These are phyloP conservation scores for Phyllosticta citribraziliensis DNA, from an alignment of 2,329 filamentous ascomycete species.

Conservation along the genomic window DNA sequence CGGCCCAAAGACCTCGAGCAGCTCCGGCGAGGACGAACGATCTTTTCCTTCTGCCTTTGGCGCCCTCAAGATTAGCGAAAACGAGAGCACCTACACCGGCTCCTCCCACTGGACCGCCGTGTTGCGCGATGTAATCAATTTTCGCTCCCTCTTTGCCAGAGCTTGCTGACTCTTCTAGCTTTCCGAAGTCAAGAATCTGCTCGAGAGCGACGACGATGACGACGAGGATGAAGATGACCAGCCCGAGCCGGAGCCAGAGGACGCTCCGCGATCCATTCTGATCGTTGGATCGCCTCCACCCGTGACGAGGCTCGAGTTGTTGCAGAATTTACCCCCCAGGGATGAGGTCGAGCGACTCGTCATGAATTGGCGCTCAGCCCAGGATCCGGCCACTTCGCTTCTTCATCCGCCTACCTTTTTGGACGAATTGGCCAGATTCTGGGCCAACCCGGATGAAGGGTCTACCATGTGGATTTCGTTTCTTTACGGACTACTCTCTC, in stretches of 20 bases:
- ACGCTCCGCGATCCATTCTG: background rate
- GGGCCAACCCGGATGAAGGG: conserved; percentile 28
- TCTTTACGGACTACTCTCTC: conserved; percentile 37
- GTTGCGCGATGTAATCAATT: conserved; percentile 18
- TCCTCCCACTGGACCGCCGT: conserved; percentile 29
- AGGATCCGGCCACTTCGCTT: conserved; percentile 18
- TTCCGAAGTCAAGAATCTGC: conserved; percentile 19
- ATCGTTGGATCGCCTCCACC: conserved; percentile 11
- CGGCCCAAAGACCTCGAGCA: conserved; percentile 7
- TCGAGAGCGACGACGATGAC: conserved; percentile 12
- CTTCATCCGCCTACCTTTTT: conserved; percentile 15
- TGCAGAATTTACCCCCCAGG: conserved; percentile 13
- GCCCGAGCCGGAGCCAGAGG: background rate
- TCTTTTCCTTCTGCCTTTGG: conserved; percentile 6
- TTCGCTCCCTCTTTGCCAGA: background rate
- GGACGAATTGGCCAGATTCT: conserved; percentile 36
- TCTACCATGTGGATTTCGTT: conserved; percentile 39
- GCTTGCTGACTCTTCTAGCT: conserved; percentile 12
- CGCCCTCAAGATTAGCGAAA: conserved; percentile 10
- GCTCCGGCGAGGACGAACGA: conserved; percentile 8
- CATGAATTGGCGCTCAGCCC: conserved; percentile 17
- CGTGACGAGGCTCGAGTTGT: conserved; percentile 18
- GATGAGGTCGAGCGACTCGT: conserved; percentile 23
- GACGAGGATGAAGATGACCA: conserved; percentile 13
- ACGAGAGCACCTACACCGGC: conserved; percentile 13